phyloP scores from a whole-genome alignment of 2,329 filamentous ascomycete species.

The Arthroderma sp. region DNA sequence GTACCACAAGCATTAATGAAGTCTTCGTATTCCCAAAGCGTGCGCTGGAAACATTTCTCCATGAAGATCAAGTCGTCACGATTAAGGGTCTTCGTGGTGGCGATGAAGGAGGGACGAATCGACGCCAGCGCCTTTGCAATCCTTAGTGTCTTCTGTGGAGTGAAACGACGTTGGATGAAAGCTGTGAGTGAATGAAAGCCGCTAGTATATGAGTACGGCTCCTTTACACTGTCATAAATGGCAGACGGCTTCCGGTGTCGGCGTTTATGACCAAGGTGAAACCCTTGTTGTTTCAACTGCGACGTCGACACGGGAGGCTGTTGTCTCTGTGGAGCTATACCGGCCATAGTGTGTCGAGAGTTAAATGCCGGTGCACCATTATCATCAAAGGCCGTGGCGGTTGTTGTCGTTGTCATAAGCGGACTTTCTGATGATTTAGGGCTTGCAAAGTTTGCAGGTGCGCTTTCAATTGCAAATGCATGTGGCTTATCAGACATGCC shows the following conservation, averaged over 20 bases:
- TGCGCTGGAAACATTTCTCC: conserved; percentile 93
- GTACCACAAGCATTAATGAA: conserved; percentile 80
- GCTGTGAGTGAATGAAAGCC: conserved; percentile 82
- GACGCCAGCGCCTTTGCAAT: conserved; percentile 81
- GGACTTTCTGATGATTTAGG: conserved; percentile 46
- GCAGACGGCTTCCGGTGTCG: conserved; percentile 60
- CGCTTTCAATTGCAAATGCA: conserved; percentile 50
- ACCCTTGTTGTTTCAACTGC: conserved; percentile 28
- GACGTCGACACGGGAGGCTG: conserved; percentile 30
- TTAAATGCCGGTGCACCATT: conserved; percentile 16
- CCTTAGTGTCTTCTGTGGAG: conserved; percentile 59
- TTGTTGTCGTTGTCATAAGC: conserved; percentile 28
- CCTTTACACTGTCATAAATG: conserved; percentile 79
- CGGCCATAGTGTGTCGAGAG: conserved; percentile 15
- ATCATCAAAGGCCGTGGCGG: conserved; percentile 25
- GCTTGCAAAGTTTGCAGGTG: conserved; percentile 42
- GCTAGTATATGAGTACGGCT: conserved; percentile 80
- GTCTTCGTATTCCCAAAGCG: conserved; percentile 83
- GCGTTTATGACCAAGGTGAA: conserved; percentile 32
- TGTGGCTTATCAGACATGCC: conserved; percentile 37
- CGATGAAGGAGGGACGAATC: conserved; percentile 85
- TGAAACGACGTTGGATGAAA: conserved; percentile 65
- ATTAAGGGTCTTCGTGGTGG: conserved; percentile 78
- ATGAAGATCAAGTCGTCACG: conserved; percentile 87
- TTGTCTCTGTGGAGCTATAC: conserved; percentile 20